Base-by-base conservation (phyloP, 371 early-diverging fungal species). In the Mortierella sp. region DNA sequence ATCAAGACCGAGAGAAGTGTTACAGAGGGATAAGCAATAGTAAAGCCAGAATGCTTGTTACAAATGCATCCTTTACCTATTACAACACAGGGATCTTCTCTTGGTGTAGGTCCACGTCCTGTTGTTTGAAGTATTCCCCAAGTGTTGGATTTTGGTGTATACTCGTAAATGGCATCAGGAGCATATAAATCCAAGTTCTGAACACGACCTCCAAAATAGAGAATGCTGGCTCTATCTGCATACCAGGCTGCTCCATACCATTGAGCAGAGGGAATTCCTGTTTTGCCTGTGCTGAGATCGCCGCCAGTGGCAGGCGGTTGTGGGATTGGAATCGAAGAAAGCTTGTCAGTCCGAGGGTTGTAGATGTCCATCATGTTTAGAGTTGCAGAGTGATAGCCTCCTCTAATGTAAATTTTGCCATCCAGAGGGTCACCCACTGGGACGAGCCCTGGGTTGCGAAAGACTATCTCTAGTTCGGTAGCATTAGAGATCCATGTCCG, bases 71-170 rank as follows among this genome's bases (percentile, higher is more conserved):
- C 22, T 32, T 22, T 63, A 77, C 72, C 68, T 45, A 64, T 72
- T 29, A 57, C 61, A 67, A 77, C 62, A 65, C 77, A 77, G 6
- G 64, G 35, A 28, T 72, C 72, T 28, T 72, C 72, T 28, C 77
- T 57, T 22, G 26, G 45, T 15, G 42, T 29, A 13, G 77, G 72
- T 23, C 32, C 56, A 4, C 29, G 31, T 22, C 76, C 76, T 22
- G 56, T 77, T 10, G 68, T 64, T 10, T 28, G 5, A 9, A 77
- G 19, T 15, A 72, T 2, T 5, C 43, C 22, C 72, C 77, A 77
- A 9, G 61, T 56, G 28, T 76, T 63, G 17, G 40, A 42, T 7
- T 26, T 19, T 3, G 77, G 77, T 8, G 26, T 45, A 23, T 72
- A 72, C 37, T 77, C 77, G 22, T 55, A 72, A 5, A 77, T 35